Percentiles rank a stretch among this genome's conserved stretches.
Conservation (phyloP, 306 rosid species). For the Vigna unguiculata region DNA sequence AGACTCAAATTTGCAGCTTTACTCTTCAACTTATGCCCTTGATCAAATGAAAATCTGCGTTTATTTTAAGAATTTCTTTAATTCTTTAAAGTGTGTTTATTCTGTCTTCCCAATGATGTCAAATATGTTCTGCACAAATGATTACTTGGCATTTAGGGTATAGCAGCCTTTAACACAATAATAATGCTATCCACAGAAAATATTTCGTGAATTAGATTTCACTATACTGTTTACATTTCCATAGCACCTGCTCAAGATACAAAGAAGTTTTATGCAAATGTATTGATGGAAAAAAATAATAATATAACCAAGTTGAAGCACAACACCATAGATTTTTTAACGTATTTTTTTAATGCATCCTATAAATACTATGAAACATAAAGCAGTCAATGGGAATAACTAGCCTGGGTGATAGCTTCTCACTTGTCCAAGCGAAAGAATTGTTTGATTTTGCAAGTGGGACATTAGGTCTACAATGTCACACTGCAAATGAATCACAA, state of each 20-base stretch:
- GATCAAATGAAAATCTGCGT: too few species aligned
- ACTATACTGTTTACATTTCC: neutral
- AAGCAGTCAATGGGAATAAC: neutral
- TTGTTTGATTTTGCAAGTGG: constrained; percentile 8
- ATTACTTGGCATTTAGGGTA: neutral
- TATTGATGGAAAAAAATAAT: neutral
- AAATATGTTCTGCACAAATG: neutral
- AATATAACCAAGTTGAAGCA: neutral
- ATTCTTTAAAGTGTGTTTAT: too few species aligned
- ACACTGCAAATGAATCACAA: constrained; percentile 27
- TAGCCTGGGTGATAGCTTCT: constrained; percentile 22
- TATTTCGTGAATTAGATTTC: neutral
- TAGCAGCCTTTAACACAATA: neutral
- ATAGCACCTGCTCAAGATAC: neutral
- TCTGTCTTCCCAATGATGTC: neutral
- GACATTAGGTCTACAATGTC: constrained; percentile 27
- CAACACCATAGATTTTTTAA: neutral
- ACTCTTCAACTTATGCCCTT: too few species aligned
- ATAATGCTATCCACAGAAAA: neutral
- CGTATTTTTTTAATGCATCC: neutral
- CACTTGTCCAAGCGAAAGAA: constrained; percentile 43
- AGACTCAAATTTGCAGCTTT: too few species aligned
- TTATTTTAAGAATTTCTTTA: too few species aligned
- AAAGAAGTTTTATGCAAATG: neutral
- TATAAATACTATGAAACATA: neutral